Evolutionary conservation across 345 rosid species (phyloP).

Genomic region (Eucalyptus dawsonii): DNA sequence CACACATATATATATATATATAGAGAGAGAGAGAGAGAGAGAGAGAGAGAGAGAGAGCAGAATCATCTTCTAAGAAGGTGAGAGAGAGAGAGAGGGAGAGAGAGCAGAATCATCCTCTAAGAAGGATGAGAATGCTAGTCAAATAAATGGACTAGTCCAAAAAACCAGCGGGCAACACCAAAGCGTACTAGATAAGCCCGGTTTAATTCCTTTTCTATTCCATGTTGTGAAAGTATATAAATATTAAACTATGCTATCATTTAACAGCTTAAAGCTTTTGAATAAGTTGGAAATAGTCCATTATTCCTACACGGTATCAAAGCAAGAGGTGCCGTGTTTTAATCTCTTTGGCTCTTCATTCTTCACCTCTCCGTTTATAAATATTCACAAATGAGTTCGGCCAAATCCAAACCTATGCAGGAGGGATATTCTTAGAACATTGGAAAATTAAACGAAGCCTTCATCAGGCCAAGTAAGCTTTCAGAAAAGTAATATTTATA

Average conservation of each 20-base stretch:
- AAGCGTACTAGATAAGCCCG: background rate
- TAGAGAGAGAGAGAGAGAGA: no score
- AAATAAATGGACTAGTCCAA: background rate
- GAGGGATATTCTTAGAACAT: background rate
- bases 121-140: background rate
- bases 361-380: background rate
- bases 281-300: background rate
- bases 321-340: background rate
- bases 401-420: background rate
- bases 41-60: no score
- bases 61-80: no score
- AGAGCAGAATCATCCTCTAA: background rate
- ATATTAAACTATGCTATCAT: background rate
- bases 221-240: background rate
- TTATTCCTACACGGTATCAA: background rate
- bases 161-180: background rate
- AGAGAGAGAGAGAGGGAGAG: background rate
- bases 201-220: background rate
- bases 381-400: background rate
- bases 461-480: background rate
- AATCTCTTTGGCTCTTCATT: background rate
- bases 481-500: background rate
- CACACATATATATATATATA: fast-evolving
- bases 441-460: background rate
- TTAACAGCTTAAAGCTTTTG: background rate